Evolutionary conservation across 345 rosid genomes (phyloP), one percentile per base, ranked within the genome.

Genomic region (Eucalyptus pauciflora): DNA sequence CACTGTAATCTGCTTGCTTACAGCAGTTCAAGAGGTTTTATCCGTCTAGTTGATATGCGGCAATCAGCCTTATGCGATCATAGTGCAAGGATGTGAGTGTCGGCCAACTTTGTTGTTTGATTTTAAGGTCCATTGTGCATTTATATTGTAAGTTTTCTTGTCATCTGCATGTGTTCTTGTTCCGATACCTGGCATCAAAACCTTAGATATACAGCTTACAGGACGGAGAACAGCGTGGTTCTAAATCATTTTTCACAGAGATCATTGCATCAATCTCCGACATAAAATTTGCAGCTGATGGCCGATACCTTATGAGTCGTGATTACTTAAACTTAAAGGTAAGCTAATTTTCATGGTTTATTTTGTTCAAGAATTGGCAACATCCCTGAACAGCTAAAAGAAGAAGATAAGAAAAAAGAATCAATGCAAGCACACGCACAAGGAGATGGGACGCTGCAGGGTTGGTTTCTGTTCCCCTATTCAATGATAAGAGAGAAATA

Each of bases 301-400:
- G 95, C 79, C 89, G 87, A 87, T 93, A 93, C 91, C 90, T 95
- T 86, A 86, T 95, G 89, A 95, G 95, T 89, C 96, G 95, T 29
- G 96, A 95, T 89, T 94, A 94, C 92, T 92, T 95, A 95, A 94
- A 90, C 91, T 87, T 95, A 87, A 94, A 94, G 97, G 97, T 95
- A 62, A 43, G 86, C 31, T 87, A 45, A 81, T 37, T 49, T 41
- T 48, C 69, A 27, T 90, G 87, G 76, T 87, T 90, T 25, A 69
- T 64, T 88, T 54, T 88, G 85, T 87, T 88, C 37, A 29, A 52
- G 48, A 45, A 37, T 37, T 76, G 13, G 83, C 13, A 69, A 43
- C 51, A 71, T 37, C 62, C 24, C 64, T 85, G 29, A 76, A 76
- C 46, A 76, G 16, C 85, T 46, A 85, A 45, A 87, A 83, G 83